phyloP scores from a whole-genome alignment of 805 yeast genomes.

The Metschnikowia noctiluminum region DNA sequence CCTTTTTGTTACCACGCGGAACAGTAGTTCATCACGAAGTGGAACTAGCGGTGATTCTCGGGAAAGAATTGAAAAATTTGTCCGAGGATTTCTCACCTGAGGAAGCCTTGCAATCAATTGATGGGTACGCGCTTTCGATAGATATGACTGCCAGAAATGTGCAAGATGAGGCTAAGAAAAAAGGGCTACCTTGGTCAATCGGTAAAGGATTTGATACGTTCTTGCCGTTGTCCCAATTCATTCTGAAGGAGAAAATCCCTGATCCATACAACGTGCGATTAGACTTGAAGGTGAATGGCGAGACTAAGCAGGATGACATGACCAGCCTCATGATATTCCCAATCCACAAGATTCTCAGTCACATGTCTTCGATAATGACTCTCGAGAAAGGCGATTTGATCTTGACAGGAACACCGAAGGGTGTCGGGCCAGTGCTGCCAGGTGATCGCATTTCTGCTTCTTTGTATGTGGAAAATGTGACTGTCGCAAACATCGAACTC shows the following conservation, averaged over 20 bases:
- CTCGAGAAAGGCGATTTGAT: slow-evolving; percentile 86
- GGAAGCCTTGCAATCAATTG: slow-evolving; percentile 75
- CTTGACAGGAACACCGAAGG: slow-evolving; percentile 96
- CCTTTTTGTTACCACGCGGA: slow-evolving; percentile 80
- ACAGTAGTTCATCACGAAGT: slow-evolving; percentile 86
- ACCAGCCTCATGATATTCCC: slow-evolving; percentile 86
- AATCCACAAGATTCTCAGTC: slow-evolving; percentile 72
- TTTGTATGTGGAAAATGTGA: slow-evolving; percentile 52
- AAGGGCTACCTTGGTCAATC: slow-evolving; percentile 95
- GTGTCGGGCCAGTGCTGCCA: slow-evolving; percentile 80
- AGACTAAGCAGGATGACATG: slow-evolving; percentile 65
- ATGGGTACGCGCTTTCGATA: slow-evolving; percentile 84
- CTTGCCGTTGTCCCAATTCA: slow-evolving; percentile 75
- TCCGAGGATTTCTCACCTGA: slow-evolving; percentile 54
- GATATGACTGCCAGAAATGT: slow-evolving; percentile 96
- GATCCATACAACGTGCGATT: slow-evolving; percentile 72
- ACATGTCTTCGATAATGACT: slow-evolving; percentile 88
- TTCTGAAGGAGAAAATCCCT: slow-evolving; percentile 61
- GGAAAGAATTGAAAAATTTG: slow-evolving; percentile 58
- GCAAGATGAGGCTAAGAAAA: slow-evolving; percentile 89
- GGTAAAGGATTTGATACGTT: slow-evolving; percentile 97
- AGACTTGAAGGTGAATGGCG: slow-evolving; percentile 66
- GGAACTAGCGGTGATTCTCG: slow-evolving; percentile 79
- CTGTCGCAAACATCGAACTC: slow-evolving; percentile 48
- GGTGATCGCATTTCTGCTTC: slow-evolving; percentile 77